These are phyloP conservation scores for Saccharomycopsis sp. DNA, from an alignment of 805 yeast genomes.

Conservation along the genomic window DNA sequence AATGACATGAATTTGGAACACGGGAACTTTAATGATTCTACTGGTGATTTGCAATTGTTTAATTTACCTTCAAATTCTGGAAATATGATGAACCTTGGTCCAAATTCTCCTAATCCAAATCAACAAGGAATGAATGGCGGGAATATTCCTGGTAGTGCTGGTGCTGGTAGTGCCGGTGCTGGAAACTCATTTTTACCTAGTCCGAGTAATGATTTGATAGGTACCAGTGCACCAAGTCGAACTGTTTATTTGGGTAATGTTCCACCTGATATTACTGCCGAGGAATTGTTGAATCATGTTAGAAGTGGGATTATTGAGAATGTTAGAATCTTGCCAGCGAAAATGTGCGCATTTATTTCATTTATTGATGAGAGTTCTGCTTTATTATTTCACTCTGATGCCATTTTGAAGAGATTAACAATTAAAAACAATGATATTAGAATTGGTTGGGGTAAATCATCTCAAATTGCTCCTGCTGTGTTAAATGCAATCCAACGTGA, in stretches of 20 bases:
- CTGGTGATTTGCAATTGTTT: constrained; percentile 5
- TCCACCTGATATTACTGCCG: constrained; percentile 72
- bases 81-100: constrained; percentile 6
- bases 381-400: constrained; percentile 86
- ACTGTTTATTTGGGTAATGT: constrained; percentile 88
- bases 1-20: constrained; percentile 2
- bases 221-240: constrained; percentile 55
- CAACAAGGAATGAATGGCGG: neutral
- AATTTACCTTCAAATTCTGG: neutral
- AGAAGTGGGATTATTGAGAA: constrained; percentile 85
- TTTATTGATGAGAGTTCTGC: constrained; percentile 88
- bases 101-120: constrained; percentile 4
- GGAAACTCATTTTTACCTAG: constrained; percentile 9
- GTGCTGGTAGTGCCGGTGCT: constrained; percentile 4
- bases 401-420: constrained; percentile 73
- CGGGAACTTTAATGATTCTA: constrained; percentile 4
- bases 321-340: constrained; percentile 69
- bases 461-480: constrained; percentile 68
- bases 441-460: constrained; percentile 89
- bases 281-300: constrained; percentile 82
- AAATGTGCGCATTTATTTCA: constrained; percentile 84
- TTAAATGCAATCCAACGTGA: constrained; percentile 70
- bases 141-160: neutral
- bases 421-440: constrained; percentile 77
- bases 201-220: constrained; percentile 21